Base-by-base conservation (phyloP, 306 rosid species). In the Ceratonia siliqua region DNA sequence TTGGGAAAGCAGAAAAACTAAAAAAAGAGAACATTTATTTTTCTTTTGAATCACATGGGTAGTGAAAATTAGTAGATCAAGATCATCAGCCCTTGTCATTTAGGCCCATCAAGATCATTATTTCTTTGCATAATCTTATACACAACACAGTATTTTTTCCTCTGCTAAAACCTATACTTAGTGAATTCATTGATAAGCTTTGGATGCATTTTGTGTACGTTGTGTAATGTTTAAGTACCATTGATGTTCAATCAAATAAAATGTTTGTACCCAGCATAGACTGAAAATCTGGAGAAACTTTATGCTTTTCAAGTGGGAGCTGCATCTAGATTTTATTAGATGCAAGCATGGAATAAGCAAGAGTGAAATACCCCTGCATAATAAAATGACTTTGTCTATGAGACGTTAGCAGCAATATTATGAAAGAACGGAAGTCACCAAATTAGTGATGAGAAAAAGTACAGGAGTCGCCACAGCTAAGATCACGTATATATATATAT, bases 261-360 rank as follows among this genome's bases (percentile, higher is more conserved):
- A 12, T 24, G 55, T 25, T 50, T 14, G 24, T n/a, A 3, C 2
- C 22, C 27, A 24, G 54, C 28, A 14, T 14, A 65, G 12, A 65
- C 22, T 65, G 21, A 66, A 66, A 66, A 45, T 70, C 38, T 70
- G 17, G 39, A 54, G 28, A 56, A 21, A n/a, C 33, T 54, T 6
- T 8, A n/a, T 36, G 57, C 25, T 27, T 66, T 11, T 49, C 36
- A 53, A 4, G 0, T 6, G 18, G 43, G 50, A 55, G 22, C 5
- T 24, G 55, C 27, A 20, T 70, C 63, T 21, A 15, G 21, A 32
- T 50, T 3, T 21, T 15, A 24, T 33, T 22, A 8, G 13, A 32
- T 27, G 32, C 59, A 49, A 49, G 17, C 9, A 21, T 33, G 52
- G 7, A 53, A 8, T 17, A 22, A 5, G 22, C 35, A 13, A 1